Evolutionary conservation across 2,329 filamentous ascomycete genomes (phyloP), one percentile per base, ranked within the genome.

Genomic region (Scolecobasidium constrictum): DNA sequence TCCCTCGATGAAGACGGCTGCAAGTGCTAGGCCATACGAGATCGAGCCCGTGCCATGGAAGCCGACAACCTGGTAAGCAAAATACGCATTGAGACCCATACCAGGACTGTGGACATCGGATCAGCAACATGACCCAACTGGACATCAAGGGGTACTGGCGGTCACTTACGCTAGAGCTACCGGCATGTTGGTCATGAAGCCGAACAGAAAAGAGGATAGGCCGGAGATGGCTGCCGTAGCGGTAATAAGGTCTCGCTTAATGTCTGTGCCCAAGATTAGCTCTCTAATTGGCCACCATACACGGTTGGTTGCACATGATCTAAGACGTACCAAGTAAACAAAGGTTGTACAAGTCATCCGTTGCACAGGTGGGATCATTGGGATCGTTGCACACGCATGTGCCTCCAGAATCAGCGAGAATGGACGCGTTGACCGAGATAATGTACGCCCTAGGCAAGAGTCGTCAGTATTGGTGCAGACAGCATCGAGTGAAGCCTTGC

Each of bases 1-100:
- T 15, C 86, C 86, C 60, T 94, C 86, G 9, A 90, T 78, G 56
- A 94, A 93, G 49, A 92, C 86, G 40, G 86, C 86, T 5, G 85
- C 92, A 21, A 93, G 66, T 7, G 86, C 86, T 23, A 88, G 71
- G 35, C 73, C 64, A 58, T 86, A 94, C 0, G 83, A 76, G 5
- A 93, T 77, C 5, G 71, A 65, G 1, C 86, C 86, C 7, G 68
- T 72, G 31, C 86, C 86, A 56, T 88, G 79, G 52, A 68, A 77
- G 5, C 86, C 86, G 44, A 93, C 86, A 31, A 86, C 79, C 15
- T 78, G 81, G 55, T 85, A 93, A 13, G 86, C 76, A 56, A 93
- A 93, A 59, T 93, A 93, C 7, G 86, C 86, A 55, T 94, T 94
- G 44, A 93, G 60, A 5, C 61, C 61, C 60, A 63, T 63, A 20